A percentile compares a stretch with the other conserved stretches of the same genome.
Evolutionary conservation across 495 filamentous ascomycete species (phyloP).

Genomic region (Corynascus novoguineensis): DNA sequence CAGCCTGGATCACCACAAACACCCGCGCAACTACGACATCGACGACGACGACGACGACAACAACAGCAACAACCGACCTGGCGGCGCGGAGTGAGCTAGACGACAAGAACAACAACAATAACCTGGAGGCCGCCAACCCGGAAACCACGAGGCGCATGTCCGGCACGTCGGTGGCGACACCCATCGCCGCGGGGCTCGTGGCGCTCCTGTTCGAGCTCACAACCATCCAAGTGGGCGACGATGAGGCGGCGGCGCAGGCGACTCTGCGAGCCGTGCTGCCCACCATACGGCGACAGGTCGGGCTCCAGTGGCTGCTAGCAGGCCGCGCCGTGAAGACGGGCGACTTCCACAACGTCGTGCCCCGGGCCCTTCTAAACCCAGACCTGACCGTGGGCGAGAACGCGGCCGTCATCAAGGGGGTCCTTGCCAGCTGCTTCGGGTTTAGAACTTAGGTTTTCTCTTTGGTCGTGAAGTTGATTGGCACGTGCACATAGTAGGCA

Average conservation of each 20-base stretch:
- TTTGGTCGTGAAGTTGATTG: no score
- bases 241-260: background rate
- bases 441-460: no score
- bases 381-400: background rate
- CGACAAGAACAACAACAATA: background rate
- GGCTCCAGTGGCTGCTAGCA: background rate
- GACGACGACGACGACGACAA: background rate
- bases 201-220: background rate
- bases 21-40: no score
- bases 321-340: background rate
- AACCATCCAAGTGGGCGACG: background rate
- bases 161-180: background rate
- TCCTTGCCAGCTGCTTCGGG: background rate
- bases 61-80: background rate
- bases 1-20: background rate
- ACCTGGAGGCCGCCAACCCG: no score
- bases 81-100: background rate
- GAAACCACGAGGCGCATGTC: background rate
- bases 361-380: background rate
- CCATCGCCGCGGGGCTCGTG: background rate
- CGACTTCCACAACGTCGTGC: background rate
- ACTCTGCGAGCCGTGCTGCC: background rate
- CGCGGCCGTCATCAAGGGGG: background rate
- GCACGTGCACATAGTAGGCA: no score
- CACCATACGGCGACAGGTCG: background rate